phyloP scores from a whole-genome alignment of 2,329 filamentous ascomycete genomes.

The Talaromyces sp. region DNA sequence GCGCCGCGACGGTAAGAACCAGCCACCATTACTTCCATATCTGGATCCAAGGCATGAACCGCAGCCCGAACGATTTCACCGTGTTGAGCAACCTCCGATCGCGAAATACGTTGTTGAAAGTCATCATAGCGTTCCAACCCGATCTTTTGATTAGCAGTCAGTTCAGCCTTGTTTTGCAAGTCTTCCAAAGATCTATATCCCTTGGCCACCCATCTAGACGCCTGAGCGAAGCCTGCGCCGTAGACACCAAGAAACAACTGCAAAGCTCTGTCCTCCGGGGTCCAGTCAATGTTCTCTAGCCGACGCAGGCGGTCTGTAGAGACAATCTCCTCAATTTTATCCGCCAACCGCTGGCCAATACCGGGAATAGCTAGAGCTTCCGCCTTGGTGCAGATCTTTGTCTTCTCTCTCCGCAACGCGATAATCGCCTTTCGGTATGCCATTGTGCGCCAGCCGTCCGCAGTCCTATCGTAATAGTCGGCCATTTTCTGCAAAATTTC shows the following conservation, averaged over 20 bases:
- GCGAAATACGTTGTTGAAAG: slow-evolving; percentile 72
- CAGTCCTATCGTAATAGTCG: slow-evolving; percentile 68
- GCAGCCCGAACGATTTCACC: slow-evolving; percentile 60
- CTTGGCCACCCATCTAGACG: slow-evolving; percentile 69
- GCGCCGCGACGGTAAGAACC: slow-evolving; percentile 84
- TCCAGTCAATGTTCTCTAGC: slow-evolving; percentile 65
- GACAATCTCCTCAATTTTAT: slow-evolving; percentile 87
- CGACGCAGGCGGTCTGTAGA: slow-evolving; percentile 66
- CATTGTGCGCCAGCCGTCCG: slow-evolving; percentile 70
- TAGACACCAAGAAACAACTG: slow-evolving; percentile 74
- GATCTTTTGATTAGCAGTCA: slow-evolving; percentile 67
- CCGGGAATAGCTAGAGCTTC: slow-evolving; percentile 65
- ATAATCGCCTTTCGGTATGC: slow-evolving; percentile 75
- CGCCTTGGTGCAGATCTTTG: slow-evolving; percentile 62
- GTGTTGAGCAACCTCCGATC: slow-evolving; percentile 68
- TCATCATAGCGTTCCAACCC: slow-evolving; percentile 78
- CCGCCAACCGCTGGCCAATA: slow-evolving; percentile 69
- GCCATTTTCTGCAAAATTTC: slow-evolving; percentile 74
- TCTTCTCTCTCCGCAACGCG: slow-evolving; percentile 64
- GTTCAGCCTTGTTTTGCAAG: slow-evolving; percentile 56
- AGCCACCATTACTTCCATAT: slow-evolving; percentile 67
- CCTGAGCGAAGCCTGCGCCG: slow-evolving; percentile 67
- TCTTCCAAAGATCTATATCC: slow-evolving; percentile 74
- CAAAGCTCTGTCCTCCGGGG: slow-evolving; percentile 63
- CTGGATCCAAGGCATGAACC: slow-evolving; percentile 58